Evolutionary conservation across 2,329 filamentous ascomycete genomes (phyloP), one percentile per base, ranked within the genome.

Genomic region (Aspergillus tamarii): DNA sequence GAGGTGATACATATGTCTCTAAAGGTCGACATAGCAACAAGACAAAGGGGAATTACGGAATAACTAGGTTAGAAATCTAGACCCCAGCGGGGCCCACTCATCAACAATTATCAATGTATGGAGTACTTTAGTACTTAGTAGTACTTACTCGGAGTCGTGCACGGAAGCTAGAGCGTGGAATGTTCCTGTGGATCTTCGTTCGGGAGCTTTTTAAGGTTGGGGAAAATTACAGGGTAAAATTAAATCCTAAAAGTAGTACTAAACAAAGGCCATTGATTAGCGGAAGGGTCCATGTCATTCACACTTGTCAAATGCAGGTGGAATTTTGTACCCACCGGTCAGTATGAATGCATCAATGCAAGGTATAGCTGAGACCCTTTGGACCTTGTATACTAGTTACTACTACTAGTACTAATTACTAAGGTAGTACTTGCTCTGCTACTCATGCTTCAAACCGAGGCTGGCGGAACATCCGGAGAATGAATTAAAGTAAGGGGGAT

Each of bases 81-180:
- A 32, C 48, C n/a, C 48, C n/a, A 16, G 19, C 23, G 12, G n/a
- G 48, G 16, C 26, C 48, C 48, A 30, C 48, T 11, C n/a, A 16
- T 19, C 28, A 21, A 19, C 23, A 16, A 19, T 23, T 26, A 16
- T 50, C 46, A 30, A 50, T 23, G 21, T 21, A 16, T 26, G 26
- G 26, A 26, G 26, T 26, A 26, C 26, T 26, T 26, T 26, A 26
- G 26, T 26, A 26, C 26, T 26, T 26, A 26, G 26, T 26, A 14
- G 26, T 26, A 14, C 12, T 1, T 36, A 12, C 39, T n/a, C 19
- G 16, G 39, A 41, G 39, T 41, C 3, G 19, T 41, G 39, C 19
- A 5, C 46, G 46, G 52, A 50, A 32, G 57, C 57, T 63, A 63
- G 62, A 59, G 46, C 46, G 46, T 36, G 46, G 62, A 64, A 64